These are phyloP conservation scores for Leccinum olivaceopallidum DNA, from an alignment of 768 basidiomycete species.

Conservation along the genomic window DNA sequence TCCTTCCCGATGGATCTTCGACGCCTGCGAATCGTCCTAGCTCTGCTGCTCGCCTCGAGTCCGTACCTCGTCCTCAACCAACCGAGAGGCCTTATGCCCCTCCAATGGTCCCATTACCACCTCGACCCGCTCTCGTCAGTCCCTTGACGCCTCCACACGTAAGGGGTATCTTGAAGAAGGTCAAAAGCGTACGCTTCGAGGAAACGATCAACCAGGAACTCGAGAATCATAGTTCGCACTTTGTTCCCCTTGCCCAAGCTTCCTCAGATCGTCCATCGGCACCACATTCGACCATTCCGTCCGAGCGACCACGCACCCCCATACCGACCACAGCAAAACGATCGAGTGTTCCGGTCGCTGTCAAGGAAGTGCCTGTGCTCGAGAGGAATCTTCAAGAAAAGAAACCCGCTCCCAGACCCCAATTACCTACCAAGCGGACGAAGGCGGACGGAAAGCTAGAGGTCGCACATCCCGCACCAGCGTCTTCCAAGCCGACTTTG, in stretches of 20 bases:
- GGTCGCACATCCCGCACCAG: not conserved
- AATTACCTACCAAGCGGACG: conserved; percentile 15
- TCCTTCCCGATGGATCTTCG: conserved; percentile 18
- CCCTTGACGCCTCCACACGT: conserved; percentile 32
- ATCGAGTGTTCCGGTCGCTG: not conserved
- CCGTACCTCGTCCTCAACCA: conserved; percentile 10
- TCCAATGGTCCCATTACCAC: conserved; percentile 23
- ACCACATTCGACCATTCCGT: not conserved
- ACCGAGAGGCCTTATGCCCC: conserved; percentile 11
- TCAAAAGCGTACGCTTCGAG: conserved; percentile 41
- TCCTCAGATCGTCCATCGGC: conserved; percentile 12
- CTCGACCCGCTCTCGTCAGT: conserved; percentile 24
- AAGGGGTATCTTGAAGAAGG: conserved; percentile 41
- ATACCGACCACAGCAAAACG: conserved; percentile 2
- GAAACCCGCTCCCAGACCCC: conserved; percentile 14
- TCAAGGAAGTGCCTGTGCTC: conserved; percentile 3
- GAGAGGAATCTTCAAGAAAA: conserved; percentile 11
- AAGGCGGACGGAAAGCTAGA: conserved; percentile 14
- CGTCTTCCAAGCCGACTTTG: conserved; percentile 5
- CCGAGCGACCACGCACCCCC: conserved; percentile 17
- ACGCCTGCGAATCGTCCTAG: conserved; percentile 6
- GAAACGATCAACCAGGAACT: conserved; percentile 14
- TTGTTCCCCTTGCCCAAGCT: not conserved
- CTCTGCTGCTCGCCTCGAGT: not conserved
- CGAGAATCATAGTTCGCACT: not conserved